Percentiles rank a stretch among this genome's conserved stretches.
Evolutionary conservation across 2,329 filamentous ascomycete species (phyloP).

Genomic region (Domatiomyces catenatus): DNA sequence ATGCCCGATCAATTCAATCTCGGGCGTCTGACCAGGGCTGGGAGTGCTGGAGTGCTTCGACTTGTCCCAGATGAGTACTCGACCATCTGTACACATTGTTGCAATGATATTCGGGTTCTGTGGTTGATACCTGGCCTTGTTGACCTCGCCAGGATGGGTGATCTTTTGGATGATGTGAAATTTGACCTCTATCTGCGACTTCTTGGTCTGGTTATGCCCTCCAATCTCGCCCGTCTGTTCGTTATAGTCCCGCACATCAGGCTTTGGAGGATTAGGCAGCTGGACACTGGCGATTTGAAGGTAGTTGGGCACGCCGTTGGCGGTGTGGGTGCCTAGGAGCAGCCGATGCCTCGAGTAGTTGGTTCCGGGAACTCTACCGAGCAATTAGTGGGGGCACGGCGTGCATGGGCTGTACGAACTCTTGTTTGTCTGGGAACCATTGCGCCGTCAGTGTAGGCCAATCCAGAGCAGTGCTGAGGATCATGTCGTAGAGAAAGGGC

Average conservation of each 20-base stretch:
- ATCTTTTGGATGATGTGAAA: slow-evolving; percentile 93
- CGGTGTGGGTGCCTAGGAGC: slow-evolving; percentile 87
- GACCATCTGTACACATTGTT: slow-evolving; percentile 75
- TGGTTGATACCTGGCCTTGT: slow-evolving; percentile 95
- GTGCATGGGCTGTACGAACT: slow-evolving; percentile 34
- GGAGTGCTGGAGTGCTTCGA: slow-evolving; percentile 80
- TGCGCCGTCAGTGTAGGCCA: slow-evolving; percentile 97
- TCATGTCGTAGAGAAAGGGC: slow-evolving; percentile 95
- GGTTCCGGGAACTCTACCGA: slow-evolving; percentile 55
- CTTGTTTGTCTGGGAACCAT: slow-evolving; percentile 93
- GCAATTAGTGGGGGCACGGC: slow-evolving; percentile 6
- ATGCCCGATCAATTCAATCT: slow-evolving; percentile 76
- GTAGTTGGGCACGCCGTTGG: slow-evolving; percentile 71
- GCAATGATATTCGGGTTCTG: slow-evolving; percentile 96
- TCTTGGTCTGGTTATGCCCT: slow-evolving; percentile 56
- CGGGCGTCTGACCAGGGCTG: slow-evolving; percentile 57
- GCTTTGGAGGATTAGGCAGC: slow-evolving; percentile 58
- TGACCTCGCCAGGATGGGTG: slow-evolving; percentile 89
- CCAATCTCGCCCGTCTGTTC: slow-evolving; percentile 87
- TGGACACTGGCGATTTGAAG: slow-evolving; percentile 90
- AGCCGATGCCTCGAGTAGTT: slow-evolving; percentile 77
- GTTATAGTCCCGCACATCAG: slow-evolving; percentile 74
- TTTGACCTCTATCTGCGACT: slow-evolving; percentile 55
- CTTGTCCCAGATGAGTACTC: slow-evolving; percentile 84
- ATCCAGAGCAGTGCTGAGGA: slow-evolving; percentile 82